These are phyloP conservation scores for Lepidopterella palustris DNA, from an alignment of 495 filamentous ascomycete species.

Conservation along the genomic window DNA sequence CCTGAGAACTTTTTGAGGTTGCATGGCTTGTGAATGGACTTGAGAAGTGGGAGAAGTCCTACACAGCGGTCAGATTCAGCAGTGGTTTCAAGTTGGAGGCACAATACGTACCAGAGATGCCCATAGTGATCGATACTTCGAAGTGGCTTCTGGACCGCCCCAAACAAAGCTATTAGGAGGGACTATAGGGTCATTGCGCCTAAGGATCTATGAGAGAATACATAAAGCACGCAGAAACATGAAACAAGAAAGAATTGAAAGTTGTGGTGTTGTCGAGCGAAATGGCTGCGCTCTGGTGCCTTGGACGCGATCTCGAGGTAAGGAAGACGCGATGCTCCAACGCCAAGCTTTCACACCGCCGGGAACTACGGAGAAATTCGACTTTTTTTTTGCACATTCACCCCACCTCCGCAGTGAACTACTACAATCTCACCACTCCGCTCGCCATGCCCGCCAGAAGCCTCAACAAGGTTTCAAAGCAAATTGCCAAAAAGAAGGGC, in stretches of 20 bases:
- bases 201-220: background rate
- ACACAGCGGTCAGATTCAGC: background rate
- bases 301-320: background rate
- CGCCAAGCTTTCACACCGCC: background rate
- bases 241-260: conserved; percentile 2
- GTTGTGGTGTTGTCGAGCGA: background rate
- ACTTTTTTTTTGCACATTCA: no score
- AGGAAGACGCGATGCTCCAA: background rate
- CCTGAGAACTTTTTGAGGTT: conserved; percentile 82
- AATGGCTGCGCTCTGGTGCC: background rate
- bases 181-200: conserved; percentile 17
- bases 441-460: conserved; percentile 61
- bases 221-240: background rate
- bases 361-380: background rate
- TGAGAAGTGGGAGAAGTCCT: conserved; percentile 88
- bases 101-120: conserved; percentile 40
- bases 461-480: conserved; percentile 73
- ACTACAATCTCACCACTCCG: background rate
- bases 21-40: conserved; percentile 87
- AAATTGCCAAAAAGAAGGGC: conserved; percentile 71
- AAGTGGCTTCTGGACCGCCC: background rate
- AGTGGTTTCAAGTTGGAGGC: no score
- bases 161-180: conserved; percentile 5
- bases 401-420: background rate
- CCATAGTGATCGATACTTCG: conserved; percentile 32